phyloP scores from a whole-genome alignment of 371 early-diverging fungal species.

The Basidiobolus meristosporus region DNA sequence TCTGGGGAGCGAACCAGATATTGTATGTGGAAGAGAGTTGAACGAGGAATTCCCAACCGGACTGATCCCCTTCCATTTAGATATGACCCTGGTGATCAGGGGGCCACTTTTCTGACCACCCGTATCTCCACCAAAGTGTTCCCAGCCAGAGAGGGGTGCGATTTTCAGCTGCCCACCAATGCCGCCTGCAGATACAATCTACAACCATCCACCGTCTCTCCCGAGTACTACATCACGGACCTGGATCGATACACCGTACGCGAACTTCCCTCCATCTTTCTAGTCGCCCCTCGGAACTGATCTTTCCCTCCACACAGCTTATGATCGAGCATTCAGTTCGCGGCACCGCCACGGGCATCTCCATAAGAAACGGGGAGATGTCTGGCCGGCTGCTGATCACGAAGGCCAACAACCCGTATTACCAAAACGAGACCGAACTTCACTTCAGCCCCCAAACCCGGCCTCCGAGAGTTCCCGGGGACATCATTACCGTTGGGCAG shows the following conservation, averaged over 20 bases:
- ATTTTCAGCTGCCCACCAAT: conserved; percentile 3
- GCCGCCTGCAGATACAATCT: not conserved
- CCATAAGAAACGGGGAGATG: conserved; percentile 16
- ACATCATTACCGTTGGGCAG: conserved; percentile 14
- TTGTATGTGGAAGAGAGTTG: too few species aligned
- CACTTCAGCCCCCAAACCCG: not conserved
- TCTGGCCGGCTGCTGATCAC: conserved; percentile 7
- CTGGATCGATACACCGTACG: too few species aligned
- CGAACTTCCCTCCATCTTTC: too few species aligned
- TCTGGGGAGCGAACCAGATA: too few species aligned
- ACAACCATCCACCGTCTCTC: too few species aligned
- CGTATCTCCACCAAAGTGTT: conserved; percentile 8
- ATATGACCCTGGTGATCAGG: too few species aligned
- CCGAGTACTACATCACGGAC: too few species aligned
- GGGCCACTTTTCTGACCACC: conserved; percentile 14
- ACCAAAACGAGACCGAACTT: not conserved
- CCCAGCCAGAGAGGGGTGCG: conserved; percentile 3
- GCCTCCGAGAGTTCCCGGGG: conserved; percentile 10
- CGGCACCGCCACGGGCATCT: conserved; percentile 10
- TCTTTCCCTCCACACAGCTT: too few species aligned
- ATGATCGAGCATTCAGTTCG: conserved; percentile 29
- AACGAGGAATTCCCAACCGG: too few species aligned
- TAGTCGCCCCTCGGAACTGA: too few species aligned
- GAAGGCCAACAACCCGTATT: too few species aligned
- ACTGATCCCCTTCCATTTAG: too few species aligned